Conservation (phyloP, 2,329 filamentous ascomycete genomes). For the Chaetomium strumarium region DNA sequence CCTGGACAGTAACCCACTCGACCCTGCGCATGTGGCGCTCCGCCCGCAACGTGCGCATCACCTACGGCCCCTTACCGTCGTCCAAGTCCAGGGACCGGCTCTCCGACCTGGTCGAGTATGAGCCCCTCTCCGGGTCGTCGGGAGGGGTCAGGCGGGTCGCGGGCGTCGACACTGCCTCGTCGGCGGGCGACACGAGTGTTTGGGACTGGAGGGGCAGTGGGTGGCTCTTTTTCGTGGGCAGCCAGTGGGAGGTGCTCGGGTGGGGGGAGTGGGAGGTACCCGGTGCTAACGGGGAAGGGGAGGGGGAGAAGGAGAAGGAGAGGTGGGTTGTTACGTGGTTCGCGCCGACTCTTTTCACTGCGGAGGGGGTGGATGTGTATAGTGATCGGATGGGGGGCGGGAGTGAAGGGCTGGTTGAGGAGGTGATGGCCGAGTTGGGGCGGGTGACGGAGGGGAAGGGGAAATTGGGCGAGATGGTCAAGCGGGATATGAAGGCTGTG, state of each 20-base stretch:
- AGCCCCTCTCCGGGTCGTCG: slow-evolving; percentile 40
- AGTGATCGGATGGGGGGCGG: slow-evolving; percentile 57
- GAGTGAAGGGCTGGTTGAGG: slow-evolving; percentile 48
- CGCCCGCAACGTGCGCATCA: slow-evolving; percentile 74
- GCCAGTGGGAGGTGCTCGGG: slow-evolving; percentile 76
- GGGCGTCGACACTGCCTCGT: slow-evolving; percentile 55
- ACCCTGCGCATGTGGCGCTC: slow-evolving; percentile 75
- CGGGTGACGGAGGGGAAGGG: slow-evolving; percentile 40
- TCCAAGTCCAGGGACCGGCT: slow-evolving; percentile 32
- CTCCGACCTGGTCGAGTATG: slow-evolving; percentile 69
- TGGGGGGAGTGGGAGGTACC: slow-evolving; percentile 53
- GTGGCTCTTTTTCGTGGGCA: slow-evolving; percentile 63
- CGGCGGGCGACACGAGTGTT: slow-evolving; percentile 30
- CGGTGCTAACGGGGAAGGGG: slow-evolving; percentile 29
- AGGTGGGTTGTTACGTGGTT: slow-evolving; percentile 82
- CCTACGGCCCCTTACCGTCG: slow-evolving; percentile 53
- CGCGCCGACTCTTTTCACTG: slow-evolving; percentile 74
- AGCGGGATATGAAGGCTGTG: slow-evolving; percentile 45
- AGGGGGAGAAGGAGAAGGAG: slow-evolving; percentile 35
- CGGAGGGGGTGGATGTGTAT: slow-evolving; percentile 76
- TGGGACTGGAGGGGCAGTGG: slow-evolving; percentile 79
- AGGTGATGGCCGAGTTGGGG: slow-evolving; percentile 50
- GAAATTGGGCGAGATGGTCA: slow-evolving; percentile 46
- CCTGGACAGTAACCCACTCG: slow-evolving; percentile 70
- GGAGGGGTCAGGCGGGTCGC: slow-evolving; percentile 51